Conservation (phyloP, 2,329 filamentous ascomycete genomes). For the Calycina marina region DNA sequence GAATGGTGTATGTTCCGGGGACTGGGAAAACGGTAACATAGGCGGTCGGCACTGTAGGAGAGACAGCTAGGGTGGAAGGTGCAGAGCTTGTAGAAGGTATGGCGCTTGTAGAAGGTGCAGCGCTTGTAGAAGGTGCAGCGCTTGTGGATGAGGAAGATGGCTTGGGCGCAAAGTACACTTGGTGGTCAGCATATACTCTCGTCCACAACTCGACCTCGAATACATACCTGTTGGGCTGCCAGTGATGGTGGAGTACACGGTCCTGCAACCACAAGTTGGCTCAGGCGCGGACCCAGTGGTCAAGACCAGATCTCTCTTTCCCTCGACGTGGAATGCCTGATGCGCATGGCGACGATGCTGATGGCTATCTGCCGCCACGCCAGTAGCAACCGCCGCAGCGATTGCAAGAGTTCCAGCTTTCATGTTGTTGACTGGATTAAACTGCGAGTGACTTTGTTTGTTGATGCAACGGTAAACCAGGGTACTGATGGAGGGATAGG, state of each 20-base stretch:
- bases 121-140: no score
- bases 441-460: no score
- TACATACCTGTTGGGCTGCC: slow-evolving; percentile 50
- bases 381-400: slow-evolving; percentile 42
- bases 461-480: no score
- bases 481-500: no score
- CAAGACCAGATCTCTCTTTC: slow-evolving; percentile 27
- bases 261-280: slow-evolving; percentile 53
- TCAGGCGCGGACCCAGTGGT: slow-evolving; percentile 19
- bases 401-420: slow-evolving; percentile 56
- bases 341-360: slow-evolving; percentile 47
- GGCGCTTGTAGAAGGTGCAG: no score
- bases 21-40: slow-evolving; percentile 40
- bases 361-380: slow-evolving; percentile 35
- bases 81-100: no score
- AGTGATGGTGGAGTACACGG: slow-evolving; percentile 57
- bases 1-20: slow-evolving; percentile 62
- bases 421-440: slow-evolving; percentile 43
- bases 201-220: background rate
- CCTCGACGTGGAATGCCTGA: slow-evolving; percentile 33
- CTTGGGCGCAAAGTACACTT: background rate
- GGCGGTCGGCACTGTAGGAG: slow-evolving; percentile 30
- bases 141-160: background rate
- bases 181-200: no score
- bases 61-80: background rate